These are phyloP conservation scores for Trametes maxima DNA, from an alignment of 768 basidiomycete species.

Conservation along the genomic window DNA sequence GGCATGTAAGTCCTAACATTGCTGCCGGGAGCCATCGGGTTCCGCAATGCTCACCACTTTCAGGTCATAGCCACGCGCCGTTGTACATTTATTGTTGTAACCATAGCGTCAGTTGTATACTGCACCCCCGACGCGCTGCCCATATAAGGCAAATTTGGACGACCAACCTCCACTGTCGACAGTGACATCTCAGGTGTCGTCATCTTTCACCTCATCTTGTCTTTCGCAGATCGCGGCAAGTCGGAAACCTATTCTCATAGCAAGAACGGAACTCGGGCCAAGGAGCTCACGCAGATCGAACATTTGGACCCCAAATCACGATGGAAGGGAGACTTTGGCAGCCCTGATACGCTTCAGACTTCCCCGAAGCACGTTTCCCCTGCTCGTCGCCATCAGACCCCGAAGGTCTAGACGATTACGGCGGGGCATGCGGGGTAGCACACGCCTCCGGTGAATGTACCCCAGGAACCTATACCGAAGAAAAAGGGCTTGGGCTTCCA, in stretches of 20 bases:
- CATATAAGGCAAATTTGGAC: too few relatives aligned
- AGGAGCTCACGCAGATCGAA: background rate
- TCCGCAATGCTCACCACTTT: conserved; percentile 10
- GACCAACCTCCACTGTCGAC: too few relatives aligned
- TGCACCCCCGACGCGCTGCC: too few relatives aligned
- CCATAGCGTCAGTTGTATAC: background rate
- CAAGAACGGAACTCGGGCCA: conserved; percentile 6
- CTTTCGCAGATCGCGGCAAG: background rate
- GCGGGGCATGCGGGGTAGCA: conserved; percentile 8
- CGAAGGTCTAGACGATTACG: background rate
- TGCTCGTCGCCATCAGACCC: conserved; percentile 1
- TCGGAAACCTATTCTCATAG: background rate
- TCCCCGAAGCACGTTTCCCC: background rate
- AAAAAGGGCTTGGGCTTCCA: conserved; percentile 12
- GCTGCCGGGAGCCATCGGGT: background rate
- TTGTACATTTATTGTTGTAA: conserved; percentile 19
- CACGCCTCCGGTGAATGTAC: conserved; percentile 1
- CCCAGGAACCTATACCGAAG: conserved; percentile 11
- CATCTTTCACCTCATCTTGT: background rate
- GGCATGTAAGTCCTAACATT: conserved; percentile 45
- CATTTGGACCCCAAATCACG: conserved; percentile 17
- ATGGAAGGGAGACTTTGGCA: conserved; percentile 2
- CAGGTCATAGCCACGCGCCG: conserved; percentile 18
- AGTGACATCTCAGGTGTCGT: background rate
- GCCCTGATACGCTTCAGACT: conserved; percentile 3